Evolutionary conservation across 345 rosid genomes (phyloP), one percentile per base, ranked within the genome.

Genomic region (Combretum micranthum): DNA sequence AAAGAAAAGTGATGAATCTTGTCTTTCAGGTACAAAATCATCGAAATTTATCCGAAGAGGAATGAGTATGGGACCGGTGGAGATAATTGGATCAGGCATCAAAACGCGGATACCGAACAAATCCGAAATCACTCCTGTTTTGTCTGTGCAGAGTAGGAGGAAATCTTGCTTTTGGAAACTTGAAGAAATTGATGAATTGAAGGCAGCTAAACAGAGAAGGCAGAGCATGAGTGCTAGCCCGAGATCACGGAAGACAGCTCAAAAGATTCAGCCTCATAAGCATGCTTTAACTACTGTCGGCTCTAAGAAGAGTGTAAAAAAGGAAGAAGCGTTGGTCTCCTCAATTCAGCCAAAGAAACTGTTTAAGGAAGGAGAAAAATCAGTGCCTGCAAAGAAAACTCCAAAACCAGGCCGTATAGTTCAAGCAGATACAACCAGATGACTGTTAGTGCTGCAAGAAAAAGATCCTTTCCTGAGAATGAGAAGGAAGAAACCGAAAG

Each of bases 91-190:
- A 10, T 78, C 81, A 10, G 81, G 77, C 0, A 52, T 65, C 25
- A 80, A 72, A 51, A 51, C 80, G 20, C 64, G 79, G 67, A 73
- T 75, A 21, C 20, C 64, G 4, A 67, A 62, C 13, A 87, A 72
- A 66, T 68, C 72, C 12, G 88, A 75, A 47, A 69, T 75, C 56
- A 83, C 98, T 43, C 90, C 96, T 3, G 66, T 78, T 57, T 80
- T 72, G 63, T 77, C 94, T 7, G 76, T 75, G 57, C 83, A 79
- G 81, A 83, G 59, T 62, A 82, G 97, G 12, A 77, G 99, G 25
- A 85, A 85, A 59, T 89, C 97, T 4, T 93, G 97, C 72, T 89
- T 93, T 67, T 89, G 85, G 67, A 89, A 87, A 75, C 85, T 89
- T 17, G 81, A 80, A 48, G 92, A 85, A 3, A 80, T 89, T 26